A percentile compares a stretch with the other conserved stretches of the same genome.
Evolutionary conservation across 2,329 filamentous ascomycete genomes (phyloP).

Genomic region (Oidium heveae): DNA sequence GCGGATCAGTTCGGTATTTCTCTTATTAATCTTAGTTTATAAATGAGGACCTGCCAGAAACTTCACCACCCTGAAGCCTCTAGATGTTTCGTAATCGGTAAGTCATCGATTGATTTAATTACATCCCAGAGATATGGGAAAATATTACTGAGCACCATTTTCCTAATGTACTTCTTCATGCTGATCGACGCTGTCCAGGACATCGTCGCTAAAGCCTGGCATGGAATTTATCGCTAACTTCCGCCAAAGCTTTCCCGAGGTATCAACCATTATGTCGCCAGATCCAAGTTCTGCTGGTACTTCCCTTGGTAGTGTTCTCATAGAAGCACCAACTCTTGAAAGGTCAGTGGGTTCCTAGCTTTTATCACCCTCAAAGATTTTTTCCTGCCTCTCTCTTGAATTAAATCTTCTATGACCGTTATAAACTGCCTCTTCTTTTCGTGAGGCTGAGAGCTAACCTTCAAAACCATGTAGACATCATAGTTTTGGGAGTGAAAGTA

Average conservation of each 20-base stretch:
- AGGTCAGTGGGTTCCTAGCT: constrained; percentile 5
- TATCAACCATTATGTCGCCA: constrained; percentile 26
- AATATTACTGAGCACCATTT: not conserved
- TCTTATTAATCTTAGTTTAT: not conserved
- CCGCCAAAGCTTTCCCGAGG: constrained; percentile 57
- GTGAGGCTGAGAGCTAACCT: not conserved
- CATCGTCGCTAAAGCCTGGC: constrained; percentile 51
- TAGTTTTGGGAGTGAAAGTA: constrained; percentile 12
- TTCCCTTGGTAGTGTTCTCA: constrained; percentile 5
- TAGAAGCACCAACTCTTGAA: constrained; percentile 10
- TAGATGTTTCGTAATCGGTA: constrained; percentile 17
- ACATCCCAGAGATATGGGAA: not conserved
- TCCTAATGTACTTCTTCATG: not conserved
- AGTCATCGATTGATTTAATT: constrained; percentile 3
- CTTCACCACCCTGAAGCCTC: constrained; percentile 3
- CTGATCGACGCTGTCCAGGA: constrained; percentile 18
- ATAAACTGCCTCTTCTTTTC: not conserved
- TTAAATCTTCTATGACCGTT: not conserved
- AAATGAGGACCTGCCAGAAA: constrained; percentile 3
- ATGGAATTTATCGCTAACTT: constrained; percentile 68
- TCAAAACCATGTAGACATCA: constrained; percentile 7
- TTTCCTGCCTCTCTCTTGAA: not conserved
- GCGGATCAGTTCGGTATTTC: not conserved
- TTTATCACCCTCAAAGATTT: not conserved
- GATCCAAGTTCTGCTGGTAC: constrained; percentile 17